Percentiles rank a stretch among this genome's conserved stretches.
These are phyloP conservation scores for Fraxinus sp. DNA, from an alignment of 305 asterid species.

Conservation along the genomic window DNA sequence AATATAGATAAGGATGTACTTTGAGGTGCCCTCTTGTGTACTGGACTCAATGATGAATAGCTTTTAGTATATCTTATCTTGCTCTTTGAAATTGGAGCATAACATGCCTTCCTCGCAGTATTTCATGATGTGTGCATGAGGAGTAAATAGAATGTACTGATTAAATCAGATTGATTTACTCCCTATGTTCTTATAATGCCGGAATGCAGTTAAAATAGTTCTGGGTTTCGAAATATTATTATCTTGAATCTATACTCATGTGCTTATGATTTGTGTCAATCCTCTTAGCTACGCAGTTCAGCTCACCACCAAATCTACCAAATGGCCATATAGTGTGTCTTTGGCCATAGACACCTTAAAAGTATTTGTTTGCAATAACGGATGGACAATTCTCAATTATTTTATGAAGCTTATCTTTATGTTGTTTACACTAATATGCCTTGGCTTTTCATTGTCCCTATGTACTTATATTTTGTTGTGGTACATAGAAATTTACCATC, in stretches of 20 bases:
- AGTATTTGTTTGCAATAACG: background rate
- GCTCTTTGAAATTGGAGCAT: background rate
- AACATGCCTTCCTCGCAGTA: background rate
- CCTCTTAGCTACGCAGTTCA: background rate
- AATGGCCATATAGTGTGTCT: background rate
- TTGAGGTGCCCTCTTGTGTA: background rate
- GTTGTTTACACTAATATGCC: background rate
- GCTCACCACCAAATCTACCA: background rate
- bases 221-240: background rate
- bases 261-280: background rate
- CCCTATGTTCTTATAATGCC: background rate
- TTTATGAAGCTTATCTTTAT: background rate
- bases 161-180: background rate
- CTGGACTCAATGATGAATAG: background rate
- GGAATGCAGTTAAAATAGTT: background rate
- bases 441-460: background rate
- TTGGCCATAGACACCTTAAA: background rate
- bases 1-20: background rate
- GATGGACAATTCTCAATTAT: conserved; percentile 1
- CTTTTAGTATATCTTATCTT: background rate
- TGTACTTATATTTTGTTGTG: background rate
- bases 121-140: background rate
- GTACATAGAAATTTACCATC: background rate
- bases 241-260: background rate
- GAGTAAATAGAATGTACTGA: background rate